phyloP scores from a whole-genome alignment of 345 rosid genomes.

The Euphorbia lathyris region DNA sequence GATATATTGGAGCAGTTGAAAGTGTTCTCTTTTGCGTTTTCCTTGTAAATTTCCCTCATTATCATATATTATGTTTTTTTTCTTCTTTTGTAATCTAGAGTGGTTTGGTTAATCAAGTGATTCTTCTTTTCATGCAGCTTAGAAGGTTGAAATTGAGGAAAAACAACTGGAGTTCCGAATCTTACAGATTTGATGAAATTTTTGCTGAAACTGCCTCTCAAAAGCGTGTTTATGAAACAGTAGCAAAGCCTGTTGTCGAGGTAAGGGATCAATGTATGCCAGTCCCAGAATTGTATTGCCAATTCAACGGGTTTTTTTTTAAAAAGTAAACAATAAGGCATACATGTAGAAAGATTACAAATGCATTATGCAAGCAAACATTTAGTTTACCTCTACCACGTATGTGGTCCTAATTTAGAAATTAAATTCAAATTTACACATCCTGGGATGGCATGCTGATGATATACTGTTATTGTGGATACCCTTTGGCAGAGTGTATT shows the following conservation, averaged over 20 bases:
- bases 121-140: constrained; percentile 40
- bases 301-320: neutral
- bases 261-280: constrained; percentile 31
- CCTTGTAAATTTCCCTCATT: neutral
- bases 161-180: constrained; percentile 88
- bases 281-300: neutral
- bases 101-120: neutral
- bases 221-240: constrained; percentile 87
- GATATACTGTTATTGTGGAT: neutral
- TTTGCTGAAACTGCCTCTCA: constrained; percentile 81
- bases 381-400: neutral
- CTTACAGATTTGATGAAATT: constrained; percentile 79
- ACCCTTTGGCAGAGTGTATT: constrained; percentile 68
- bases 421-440: neutral
- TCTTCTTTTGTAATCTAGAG: neutral
- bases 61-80: neutral
- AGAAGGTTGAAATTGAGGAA: constrained; percentile 77
- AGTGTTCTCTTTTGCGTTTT: neutral
- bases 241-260: constrained; percentile 92
- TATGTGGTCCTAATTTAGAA: neutral
- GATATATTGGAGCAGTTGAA: neutral
- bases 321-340: neutral
- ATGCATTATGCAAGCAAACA: neutral
- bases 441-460: constrained; percentile 22
- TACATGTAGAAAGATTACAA: neutral